Evolutionary conservation across 1,284 basidiomycete genomes (phyloP), one percentile per base, ranked within the genome.

Genomic region (Cryptococcus deneoformans): DNA sequence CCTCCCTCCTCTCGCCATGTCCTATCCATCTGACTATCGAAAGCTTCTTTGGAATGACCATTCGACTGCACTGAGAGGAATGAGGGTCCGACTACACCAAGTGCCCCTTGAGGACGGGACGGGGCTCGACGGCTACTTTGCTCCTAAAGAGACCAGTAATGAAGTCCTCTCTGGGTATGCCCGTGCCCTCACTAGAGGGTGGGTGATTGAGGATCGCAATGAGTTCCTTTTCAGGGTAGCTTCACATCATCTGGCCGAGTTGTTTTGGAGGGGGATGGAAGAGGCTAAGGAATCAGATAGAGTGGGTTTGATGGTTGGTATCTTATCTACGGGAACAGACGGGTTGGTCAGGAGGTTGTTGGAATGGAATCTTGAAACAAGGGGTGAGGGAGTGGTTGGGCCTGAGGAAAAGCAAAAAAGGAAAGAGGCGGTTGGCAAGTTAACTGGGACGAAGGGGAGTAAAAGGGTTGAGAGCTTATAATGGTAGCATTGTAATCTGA

Each of bases 21-120:
- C 79, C n/a, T 92, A 92, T 72, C 80, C 90, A 1, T 58, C 80
- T 16, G 94, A 98, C 78, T 97, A 92, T 70, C 85, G 94, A 50
- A 86, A 86, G 61, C 83, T 88, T 56, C 75, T 98, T 3, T 97
- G 91, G 89, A 85, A 81, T 54, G 91, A 95, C 84, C 73, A 82
- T 50, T 39, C 87, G 85, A 67, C 75, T 81, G 59, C 82, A 77
- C 67, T 90, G 79, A 52, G 81, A 86, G 53, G 83, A 80, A 50
- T 83, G 79, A 80, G 47, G 63, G 82, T 43, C 79, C 79, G 39
- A 11, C 20, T 59, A 6, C 50, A 61, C 7, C 57, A 71, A 35
- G 58, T 71, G 0, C 69, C 71, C 0, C 59, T 77, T 16, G 71
- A 76, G 37, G 50, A 54, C 4, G 66, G 58, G 16, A 76, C 65